Conservation (phyloP, 202 grass and related monocot genomes). For the Dendrocalamus latiflorus region DNA sequence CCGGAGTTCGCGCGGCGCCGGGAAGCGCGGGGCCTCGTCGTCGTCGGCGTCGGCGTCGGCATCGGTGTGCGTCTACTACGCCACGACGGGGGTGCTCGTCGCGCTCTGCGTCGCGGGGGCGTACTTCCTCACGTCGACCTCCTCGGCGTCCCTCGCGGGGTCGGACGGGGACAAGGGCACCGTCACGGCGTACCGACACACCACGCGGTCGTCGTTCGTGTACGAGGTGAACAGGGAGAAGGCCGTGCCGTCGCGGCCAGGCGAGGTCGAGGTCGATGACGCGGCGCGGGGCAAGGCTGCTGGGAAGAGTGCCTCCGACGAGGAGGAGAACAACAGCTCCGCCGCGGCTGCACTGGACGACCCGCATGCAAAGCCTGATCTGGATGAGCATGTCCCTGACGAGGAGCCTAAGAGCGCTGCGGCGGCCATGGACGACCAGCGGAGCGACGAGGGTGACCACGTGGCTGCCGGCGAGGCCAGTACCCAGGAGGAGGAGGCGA, state of each 20-base stretch:
- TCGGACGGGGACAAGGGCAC: not conserved
- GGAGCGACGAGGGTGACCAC: not conserved
- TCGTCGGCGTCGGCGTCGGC: too few relatives aligned
- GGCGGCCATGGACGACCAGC: not conserved
- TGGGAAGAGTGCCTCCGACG: not conserved
- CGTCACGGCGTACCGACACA: conserved; percentile 38
- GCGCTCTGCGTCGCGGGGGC: conserved; percentile 69
- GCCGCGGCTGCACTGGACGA: conserved; percentile 5
- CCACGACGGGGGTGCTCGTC: conserved; percentile 66
- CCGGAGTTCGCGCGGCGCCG: conserved; percentile 38
- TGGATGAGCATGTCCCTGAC: conserved; percentile 3
- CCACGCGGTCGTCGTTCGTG: conserved; percentile 37
- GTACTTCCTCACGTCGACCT: conserved; percentile 62
- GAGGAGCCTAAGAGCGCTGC: conserved; percentile 7
- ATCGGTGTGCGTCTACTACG: conserved; percentile 65
- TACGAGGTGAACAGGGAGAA: conserved; percentile 23
- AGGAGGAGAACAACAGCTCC: not conserved
- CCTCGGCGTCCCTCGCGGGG: conserved; percentile 15
- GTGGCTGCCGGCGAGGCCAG: not conserved
- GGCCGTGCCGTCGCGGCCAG: conserved; percentile 9
- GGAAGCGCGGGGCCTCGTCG: conserved; percentile 43
- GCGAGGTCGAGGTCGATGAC: not conserved
- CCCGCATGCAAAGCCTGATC: conserved; percentile 23
- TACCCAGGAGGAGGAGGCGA: conserved; percentile 21
- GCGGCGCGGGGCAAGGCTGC: not conserved